Conservation (phyloP, 1,284 basidiomycete genomes). For the Malassezia japonica region DNA sequence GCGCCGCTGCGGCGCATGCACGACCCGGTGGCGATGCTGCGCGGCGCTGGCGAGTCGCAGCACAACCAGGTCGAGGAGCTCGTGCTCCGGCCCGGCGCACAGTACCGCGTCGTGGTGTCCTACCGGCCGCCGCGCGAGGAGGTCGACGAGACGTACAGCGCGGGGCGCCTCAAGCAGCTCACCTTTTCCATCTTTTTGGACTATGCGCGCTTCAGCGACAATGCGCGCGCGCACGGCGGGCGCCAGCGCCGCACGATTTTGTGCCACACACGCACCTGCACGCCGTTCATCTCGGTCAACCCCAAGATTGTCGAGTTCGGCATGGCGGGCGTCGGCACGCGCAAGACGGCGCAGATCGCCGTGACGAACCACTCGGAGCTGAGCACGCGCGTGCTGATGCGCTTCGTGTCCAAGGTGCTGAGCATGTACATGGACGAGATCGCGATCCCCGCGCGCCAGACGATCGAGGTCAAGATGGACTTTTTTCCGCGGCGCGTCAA, state of each 20-base stretch:
- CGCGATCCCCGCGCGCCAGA: slow-evolving; percentile 51
- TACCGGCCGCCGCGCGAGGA: slow-evolving; percentile 49
- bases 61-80: slow-evolving; percentile 52
- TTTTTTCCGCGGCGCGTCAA: slow-evolving; percentile 54
- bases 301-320: slow-evolving; percentile 52
- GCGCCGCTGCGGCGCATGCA: slow-evolving; percentile 10
- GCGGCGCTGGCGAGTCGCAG: slow-evolving; percentile 39
- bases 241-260: slow-evolving; percentile 48
- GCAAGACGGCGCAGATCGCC: slow-evolving; percentile 49
- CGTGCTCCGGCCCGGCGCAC: slow-evolving; percentile 52
- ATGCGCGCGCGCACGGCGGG: slow-evolving; percentile 36
- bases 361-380: slow-evolving; percentile 51
- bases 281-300: slow-evolving; percentile 51
- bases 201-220: slow-evolving; percentile 43
- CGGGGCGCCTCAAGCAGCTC: slow-evolving; percentile 49
- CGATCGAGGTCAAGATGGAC: slow-evolving; percentile 52
- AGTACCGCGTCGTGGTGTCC: slow-evolving; percentile 52
- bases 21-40: slow-evolving; percentile 21
- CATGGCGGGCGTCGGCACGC: slow-evolving; percentile 52
- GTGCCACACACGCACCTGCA: slow-evolving; percentile 51
- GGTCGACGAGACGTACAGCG: slow-evolving; percentile 34
- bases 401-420: slow-evolving; percentile 53
- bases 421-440: slow-evolving; percentile 52
- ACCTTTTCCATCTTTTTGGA: slow-evolving; percentile 52
- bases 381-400: slow-evolving; percentile 51